Conservation (phyloP, 179 eudicot species). For the Silene vulgaris region DNA sequence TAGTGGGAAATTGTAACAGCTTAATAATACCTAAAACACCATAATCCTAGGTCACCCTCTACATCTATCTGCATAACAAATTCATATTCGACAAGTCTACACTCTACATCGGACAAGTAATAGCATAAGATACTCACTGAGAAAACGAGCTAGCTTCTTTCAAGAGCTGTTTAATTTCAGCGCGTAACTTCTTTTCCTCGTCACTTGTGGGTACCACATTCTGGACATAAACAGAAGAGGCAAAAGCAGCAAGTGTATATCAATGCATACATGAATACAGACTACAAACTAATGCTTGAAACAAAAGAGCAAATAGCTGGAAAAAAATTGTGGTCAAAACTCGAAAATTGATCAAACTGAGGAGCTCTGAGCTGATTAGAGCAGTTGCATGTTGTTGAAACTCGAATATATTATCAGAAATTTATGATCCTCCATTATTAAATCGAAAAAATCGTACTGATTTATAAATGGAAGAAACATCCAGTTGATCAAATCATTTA, state of each 20-base stretch:
- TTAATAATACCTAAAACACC: background rate
- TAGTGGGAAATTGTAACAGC: background rate
- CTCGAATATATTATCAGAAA: background rate
- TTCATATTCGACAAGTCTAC: background rate
- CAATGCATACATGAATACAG: background rate
- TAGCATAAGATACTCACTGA: constrained; percentile 50
- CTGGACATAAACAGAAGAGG: constrained; percentile 19
- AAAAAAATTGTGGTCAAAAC: background rate
- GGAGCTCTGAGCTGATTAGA: background rate
- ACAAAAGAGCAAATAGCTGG: background rate
- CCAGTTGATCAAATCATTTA: background rate
- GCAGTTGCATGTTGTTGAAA: background rate
- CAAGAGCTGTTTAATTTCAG: constrained; percentile 68
- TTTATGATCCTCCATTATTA: background rate
- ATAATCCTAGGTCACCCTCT: background rate
- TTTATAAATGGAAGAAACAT: background rate
- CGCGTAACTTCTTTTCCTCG: constrained; percentile 48
- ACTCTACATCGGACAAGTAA: background rate
- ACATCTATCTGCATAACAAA: background rate
- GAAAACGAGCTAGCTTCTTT: constrained; percentile 72
- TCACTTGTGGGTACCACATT: constrained; percentile 36
- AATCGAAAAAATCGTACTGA: background rate
- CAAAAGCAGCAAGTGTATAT: background rate
- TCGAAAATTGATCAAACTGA: background rate
- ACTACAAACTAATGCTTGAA: background rate